Conservation (phyloP, 768 basidiomycete genomes). For the Melanogaster broomeanus region DNA sequence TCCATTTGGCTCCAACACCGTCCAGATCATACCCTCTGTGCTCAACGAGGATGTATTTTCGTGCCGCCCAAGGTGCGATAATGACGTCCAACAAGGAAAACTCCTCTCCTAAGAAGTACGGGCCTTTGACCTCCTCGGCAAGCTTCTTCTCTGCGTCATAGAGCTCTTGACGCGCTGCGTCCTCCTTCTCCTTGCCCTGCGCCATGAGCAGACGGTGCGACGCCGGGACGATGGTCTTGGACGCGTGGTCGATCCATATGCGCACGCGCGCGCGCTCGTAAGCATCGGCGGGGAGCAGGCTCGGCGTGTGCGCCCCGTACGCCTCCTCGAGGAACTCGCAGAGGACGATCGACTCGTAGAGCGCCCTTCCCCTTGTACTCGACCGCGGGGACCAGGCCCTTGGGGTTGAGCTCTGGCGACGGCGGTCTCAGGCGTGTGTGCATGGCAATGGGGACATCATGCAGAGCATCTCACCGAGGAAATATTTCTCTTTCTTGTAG, state of each 20-base stretch:
- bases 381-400: conserved; percentile 66
- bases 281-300: conserved; percentile 54
- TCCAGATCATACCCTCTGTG: conserved; percentile 48
- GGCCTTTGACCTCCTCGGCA: conserved; percentile 42
- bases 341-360: conserved; percentile 67
- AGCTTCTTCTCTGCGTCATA: conserved; percentile 39
- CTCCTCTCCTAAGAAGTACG: conserved; percentile 57
- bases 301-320: conserved; percentile 41
- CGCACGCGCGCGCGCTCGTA: conserved; percentile 51
- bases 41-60: conserved; percentile 50
- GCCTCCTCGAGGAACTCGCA: conserved; percentile 70
- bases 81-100: conserved; percentile 56
- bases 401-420: conserved; percentile 58
- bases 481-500: conserved; percentile 65
- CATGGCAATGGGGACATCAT: not conserved
- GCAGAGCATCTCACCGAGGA: conserved; percentile 43
- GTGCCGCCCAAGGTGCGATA: conserved; percentile 55
- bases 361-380: conserved; percentile 49
- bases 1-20: conserved; percentile 46
- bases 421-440: not conserved
- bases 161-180: conserved; percentile 38
- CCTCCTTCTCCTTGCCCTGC: conserved; percentile 38
- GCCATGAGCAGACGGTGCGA: conserved; percentile 49
- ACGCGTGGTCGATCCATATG: conserved; percentile 58
- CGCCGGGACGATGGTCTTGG: conserved; percentile 52